Conservation (phyloP, 2,329 filamentous ascomycete genomes). For the Fusarium heterosporum region DNA sequence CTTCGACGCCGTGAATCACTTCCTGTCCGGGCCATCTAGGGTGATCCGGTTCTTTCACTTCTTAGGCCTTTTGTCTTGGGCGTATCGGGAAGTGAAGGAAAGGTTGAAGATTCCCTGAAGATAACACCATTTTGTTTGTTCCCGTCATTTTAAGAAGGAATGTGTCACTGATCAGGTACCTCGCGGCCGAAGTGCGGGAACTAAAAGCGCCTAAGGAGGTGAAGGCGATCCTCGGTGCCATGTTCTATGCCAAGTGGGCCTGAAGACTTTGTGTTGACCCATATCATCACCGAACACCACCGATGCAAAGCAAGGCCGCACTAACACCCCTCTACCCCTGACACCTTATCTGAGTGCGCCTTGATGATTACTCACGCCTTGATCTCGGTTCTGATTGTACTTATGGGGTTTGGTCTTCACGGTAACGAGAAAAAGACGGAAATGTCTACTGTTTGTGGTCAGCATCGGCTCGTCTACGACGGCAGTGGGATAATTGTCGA, state of each 20-base stretch:
- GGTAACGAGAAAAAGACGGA: slow-evolving; percentile 20
- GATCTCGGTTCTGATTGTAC: not conserved
- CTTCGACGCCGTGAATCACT: slow-evolving; percentile 46
- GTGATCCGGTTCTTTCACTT: not conserved
- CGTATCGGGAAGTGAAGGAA: not conserved
- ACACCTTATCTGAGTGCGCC: slow-evolving; percentile 13
- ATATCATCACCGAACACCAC: slow-evolving; percentile 43
- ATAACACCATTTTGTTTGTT: slow-evolving; percentile 13
- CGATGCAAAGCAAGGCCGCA: slow-evolving; percentile 32
- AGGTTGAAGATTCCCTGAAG: not conserved
- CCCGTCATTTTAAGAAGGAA: slow-evolving; percentile 1
- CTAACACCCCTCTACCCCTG: slow-evolving; percentile 38
- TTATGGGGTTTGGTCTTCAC: not conserved
- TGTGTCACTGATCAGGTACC: not conserved
- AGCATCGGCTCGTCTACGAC: not conserved
- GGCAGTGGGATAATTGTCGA: slow-evolving; percentile 8
- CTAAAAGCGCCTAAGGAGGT: slow-evolving; percentile 1
- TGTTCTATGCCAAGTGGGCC: slow-evolving; percentile 39
- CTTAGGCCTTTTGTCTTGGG: not conserved
- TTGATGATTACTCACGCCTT: not conserved
- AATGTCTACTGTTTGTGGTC: slow-evolving; percentile 10
- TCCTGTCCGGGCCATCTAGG: slow-evolving; percentile 50
- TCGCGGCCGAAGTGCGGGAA: slow-evolving; percentile 13
- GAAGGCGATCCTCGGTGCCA: slow-evolving; percentile 31
- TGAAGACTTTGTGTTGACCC: slow-evolving; percentile 35